Evolutionary conservation across 1,139 yeast species (phyloP).

Genomic region (Candida pseudocylindracea): DNA sequence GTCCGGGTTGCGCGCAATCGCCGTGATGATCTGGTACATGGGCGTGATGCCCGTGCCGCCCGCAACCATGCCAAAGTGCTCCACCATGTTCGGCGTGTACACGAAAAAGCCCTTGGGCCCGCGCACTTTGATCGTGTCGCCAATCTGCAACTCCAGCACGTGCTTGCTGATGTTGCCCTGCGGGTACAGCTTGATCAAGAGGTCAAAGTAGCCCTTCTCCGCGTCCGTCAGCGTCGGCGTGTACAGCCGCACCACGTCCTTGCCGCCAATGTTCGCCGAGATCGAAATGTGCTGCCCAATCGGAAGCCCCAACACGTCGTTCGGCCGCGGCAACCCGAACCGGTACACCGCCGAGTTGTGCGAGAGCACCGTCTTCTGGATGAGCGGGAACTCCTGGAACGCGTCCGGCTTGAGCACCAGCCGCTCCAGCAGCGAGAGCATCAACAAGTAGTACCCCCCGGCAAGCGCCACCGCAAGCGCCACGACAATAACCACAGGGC

Average conservation of each 20-base stretch:
- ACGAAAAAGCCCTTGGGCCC: constrained; percentile 93
- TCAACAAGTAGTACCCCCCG: too few relatives aligned
- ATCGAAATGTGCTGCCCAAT: constrained; percentile 86
- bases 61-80: constrained; percentile 52
- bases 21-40: constrained; percentile 5
- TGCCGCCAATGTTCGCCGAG: constrained; percentile 53
- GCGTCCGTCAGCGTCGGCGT: constrained; percentile 85
- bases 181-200: constrained; percentile 82
- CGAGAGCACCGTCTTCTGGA: constrained; percentile 54
- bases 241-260: constrained; percentile 76
- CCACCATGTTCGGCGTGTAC: constrained; percentile 63
- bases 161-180: constrained; percentile 72
- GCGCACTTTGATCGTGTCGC: constrained; percentile 50
- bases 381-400: constrained; percentile 65
- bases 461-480: too few relatives aligned
- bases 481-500: too few relatives aligned
- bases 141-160: constrained; percentile 45
- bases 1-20: constrained; percentile 4
- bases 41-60: constrained; percentile 6
- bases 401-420: constrained; percentile 35
- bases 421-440: too few relatives aligned
- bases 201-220: constrained; percentile 71
- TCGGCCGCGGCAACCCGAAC: constrained; percentile 59
- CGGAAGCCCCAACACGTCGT: constrained; percentile 71
- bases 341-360: constrained; percentile 75